Evolutionary conservation across 257 asterid species (phyloP).

Genomic region (Lycium barbarum): DNA sequence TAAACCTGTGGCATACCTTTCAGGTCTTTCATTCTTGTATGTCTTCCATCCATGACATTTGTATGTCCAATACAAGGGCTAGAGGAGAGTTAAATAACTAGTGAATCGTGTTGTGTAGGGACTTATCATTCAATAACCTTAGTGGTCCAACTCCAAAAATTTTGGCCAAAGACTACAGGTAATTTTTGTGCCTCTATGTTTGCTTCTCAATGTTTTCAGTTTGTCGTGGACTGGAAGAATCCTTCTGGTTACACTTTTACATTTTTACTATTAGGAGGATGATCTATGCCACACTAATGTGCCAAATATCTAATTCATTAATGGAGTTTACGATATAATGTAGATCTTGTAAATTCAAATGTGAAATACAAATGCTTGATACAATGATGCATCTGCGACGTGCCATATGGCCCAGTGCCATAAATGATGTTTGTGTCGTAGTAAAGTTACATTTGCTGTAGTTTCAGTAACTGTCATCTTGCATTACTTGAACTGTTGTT

Average conservation of each 20-base stretch:
- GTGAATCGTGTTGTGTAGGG: conserved; percentile 61
- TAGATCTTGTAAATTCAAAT: not conserved
- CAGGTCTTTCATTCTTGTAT: conserved; percentile 92
- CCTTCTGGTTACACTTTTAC: not conserved
- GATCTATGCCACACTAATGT: not conserved
- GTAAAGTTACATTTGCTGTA: not conserved
- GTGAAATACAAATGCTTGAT: conserved; percentile 12
- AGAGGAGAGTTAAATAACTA: conserved; percentile 18
- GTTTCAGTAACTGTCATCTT: not conserved
- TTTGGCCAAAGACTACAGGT: conserved; percentile 91
- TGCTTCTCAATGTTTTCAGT: conserved; percentile 1
- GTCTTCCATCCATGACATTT: conserved; percentile 48
- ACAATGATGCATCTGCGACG: not conserved
- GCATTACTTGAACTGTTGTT: not conserved
- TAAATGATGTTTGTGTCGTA: not conserved
- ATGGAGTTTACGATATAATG: not conserved
- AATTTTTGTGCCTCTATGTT: conserved; percentile 25
- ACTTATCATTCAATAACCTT: conserved; percentile 81
- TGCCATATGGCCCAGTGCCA: conserved; percentile 16
- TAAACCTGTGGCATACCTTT: conserved; percentile 66
- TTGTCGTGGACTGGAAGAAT: not conserved
- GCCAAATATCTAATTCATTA: not conserved
- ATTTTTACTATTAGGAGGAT: not conserved
- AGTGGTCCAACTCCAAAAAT: conserved; percentile 85
- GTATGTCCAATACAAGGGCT: not conserved